phyloP scores from a whole-genome alignment of 495 filamentous ascomycete species.

The Neurospora tetrasperma region DNA sequence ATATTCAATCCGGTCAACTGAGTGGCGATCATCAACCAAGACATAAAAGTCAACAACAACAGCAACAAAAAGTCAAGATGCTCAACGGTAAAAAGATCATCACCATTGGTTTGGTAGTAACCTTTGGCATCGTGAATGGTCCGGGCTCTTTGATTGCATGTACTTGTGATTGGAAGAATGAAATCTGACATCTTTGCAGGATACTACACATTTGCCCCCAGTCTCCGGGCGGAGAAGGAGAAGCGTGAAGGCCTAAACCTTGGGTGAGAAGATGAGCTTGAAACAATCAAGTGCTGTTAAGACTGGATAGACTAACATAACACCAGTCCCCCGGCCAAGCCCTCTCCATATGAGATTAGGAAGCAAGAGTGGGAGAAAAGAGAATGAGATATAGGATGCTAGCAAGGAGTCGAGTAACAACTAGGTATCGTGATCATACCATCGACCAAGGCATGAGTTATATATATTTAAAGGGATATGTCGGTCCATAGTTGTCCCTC shows the following conservation, averaged over 20 bases:
- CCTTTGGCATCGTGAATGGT: constrained; percentile 23
- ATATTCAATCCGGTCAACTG: neutral
- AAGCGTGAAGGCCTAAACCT: constrained; percentile 12
- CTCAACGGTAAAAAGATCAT: constrained; percentile 13
- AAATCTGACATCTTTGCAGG: constrained; percentile 21
- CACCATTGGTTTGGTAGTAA: constrained; percentile 12
- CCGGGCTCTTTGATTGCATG: neutral
- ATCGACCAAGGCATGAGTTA: neutral
- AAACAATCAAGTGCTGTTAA: neutral
- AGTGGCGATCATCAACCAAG: neutral
- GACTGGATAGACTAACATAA: neutral
- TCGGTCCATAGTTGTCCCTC: neutral
- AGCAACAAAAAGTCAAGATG: constrained; percentile 5
- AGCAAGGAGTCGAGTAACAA: neutral
- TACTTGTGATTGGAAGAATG: neutral
- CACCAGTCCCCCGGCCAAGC: neutral
- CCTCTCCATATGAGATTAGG: neutral
- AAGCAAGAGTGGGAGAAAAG: neutral
- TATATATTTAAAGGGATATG: neutral
- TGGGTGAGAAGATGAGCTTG: constrained; percentile 5
- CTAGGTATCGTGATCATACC: neutral
- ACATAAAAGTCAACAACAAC: neutral
- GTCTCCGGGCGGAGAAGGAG: constrained; percentile 27
- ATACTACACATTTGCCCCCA: constrained; percentile 33
- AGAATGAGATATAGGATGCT: neutral